Percentiles rank a stretch among this genome's conserved stretches.
phyloP scores from a whole-genome alignment of 1,284 basidiomycete species.

The Rhodofomes roseus region DNA sequence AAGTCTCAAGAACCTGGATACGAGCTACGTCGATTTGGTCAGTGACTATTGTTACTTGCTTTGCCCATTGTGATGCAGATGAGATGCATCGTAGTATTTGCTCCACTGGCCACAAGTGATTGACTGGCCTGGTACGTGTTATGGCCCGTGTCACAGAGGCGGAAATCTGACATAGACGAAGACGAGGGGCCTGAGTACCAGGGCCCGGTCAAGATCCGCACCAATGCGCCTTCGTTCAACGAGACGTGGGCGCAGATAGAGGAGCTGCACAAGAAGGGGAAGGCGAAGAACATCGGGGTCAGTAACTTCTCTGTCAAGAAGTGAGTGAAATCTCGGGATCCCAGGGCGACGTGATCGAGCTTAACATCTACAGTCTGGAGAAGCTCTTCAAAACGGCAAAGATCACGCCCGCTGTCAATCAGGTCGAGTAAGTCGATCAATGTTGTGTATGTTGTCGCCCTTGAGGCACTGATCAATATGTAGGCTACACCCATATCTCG shows the following conservation, averaged over 20 bases:
- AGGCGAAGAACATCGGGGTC: slow-evolving; percentile 61
- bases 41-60: not conserved
- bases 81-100: slow-evolving; percentile 21
- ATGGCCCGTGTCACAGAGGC: not conserved
- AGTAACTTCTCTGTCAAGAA: slow-evolving; percentile 67
- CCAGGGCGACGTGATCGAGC: not conserved
- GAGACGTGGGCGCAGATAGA: slow-evolving; percentile 64
- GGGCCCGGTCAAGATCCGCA: slow-evolving; percentile 29
- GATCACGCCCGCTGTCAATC: slow-evolving; percentile 60
- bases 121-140: slow-evolving; percentile 18
- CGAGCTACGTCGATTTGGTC: slow-evolving; percentile 31
- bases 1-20: slow-evolving; percentile 25
- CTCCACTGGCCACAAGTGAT: slow-evolving; percentile 31
- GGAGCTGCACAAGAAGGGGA: slow-evolving; percentile 39
- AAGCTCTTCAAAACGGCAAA: slow-evolving; percentile 37
- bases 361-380: slow-evolving; percentile 32
- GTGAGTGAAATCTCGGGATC: slow-evolving; percentile 19
- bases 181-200: slow-evolving; percentile 20
- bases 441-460: slow-evolving; percentile 19
- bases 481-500: slow-evolving; percentile 50
- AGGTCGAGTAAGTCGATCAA: slow-evolving; percentile 43
- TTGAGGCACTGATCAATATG: slow-evolving; percentile 25
- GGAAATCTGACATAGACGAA: not conserved
- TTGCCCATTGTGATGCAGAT: not conserved
- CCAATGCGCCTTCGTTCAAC: slow-evolving; percentile 37